Evolutionary conservation across 2,329 filamentous ascomycete genomes (phyloP), one percentile per base, ranked within the genome.

Genomic region (Aspergillus uvarum): DNA sequence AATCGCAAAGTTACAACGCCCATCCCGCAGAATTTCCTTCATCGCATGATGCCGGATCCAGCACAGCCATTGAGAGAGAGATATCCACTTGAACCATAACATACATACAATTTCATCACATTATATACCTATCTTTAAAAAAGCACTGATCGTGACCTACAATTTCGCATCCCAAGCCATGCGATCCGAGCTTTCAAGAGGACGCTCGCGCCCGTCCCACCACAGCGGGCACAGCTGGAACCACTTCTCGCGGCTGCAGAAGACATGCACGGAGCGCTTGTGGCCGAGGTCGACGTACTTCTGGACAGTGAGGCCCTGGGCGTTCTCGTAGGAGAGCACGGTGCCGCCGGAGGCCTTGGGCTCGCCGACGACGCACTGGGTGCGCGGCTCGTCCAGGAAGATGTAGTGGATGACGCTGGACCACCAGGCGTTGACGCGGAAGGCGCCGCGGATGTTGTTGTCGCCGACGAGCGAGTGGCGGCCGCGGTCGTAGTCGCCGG

Each of bases 251-350:
- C 88, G 79, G 54, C 84, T 84, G 67, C 87, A 88, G 60, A 82
- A 80, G 71, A 89, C 83, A 62, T 90, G 82, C 2, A 86, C 87
- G 59, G 87, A 88, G 29, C 89, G 82, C 79, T 91, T 91, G 67
- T 90, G 85, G 4, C 87, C 87, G 63, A 91, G 75, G 66, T 91
- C 89, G 63, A 91, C 84, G 62, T 90, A 85, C 75, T 89, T 89
- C 67, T 89, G 86, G 42, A 92, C 79, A 6, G 86, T 85, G 67
- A 92, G 88, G 1, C 89, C 89, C 67, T 91, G 87, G 54, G 88
- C 85, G 56, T 90, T 83, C 67, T 93, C 89, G 73, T 92, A 92
- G 62, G 87, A 85, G 59, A 92, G 79, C 14, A 92, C 87, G 0
- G 86, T 89, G 29, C 80, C 83, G 68, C 89, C 89, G 4, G 86